Percentiles rank a stretch among this genome's conserved stretches.
phyloP scores from a whole-genome alignment of 2,329 filamentous ascomycete genomes.

The Fusarium transvaalense region DNA sequence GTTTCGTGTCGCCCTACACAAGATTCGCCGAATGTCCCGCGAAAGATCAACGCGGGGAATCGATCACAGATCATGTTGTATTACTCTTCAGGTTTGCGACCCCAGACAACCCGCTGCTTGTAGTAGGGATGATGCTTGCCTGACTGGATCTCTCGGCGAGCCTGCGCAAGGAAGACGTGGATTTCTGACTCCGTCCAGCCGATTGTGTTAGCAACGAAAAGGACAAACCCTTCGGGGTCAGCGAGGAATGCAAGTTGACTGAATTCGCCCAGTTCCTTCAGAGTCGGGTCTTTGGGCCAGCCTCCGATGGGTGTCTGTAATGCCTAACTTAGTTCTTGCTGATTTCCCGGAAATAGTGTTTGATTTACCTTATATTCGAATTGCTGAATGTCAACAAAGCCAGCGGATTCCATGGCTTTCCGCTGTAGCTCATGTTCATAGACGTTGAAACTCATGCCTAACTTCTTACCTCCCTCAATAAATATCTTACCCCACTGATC shows the following conservation, averaged over 20 bases:
- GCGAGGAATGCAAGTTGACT: constrained; percentile 8
- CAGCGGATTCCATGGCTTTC: constrained; percentile 19
- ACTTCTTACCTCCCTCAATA: constrained; percentile 18
- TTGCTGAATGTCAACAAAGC: constrained; percentile 14
- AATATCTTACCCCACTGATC: constrained; percentile 25
- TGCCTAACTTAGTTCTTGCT: neutral
- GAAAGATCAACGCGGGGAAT: no score
- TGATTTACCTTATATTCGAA: constrained; percentile 22
- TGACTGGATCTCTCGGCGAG: constrained; percentile 6
- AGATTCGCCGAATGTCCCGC: no score
- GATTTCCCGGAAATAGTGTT: rapidly evolving
- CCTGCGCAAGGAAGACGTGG: constrained; percentile 16
- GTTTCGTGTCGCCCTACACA: no score
- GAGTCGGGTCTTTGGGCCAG: constrained; percentile 6
- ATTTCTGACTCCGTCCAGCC: constrained; percentile 15
- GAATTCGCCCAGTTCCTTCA: constrained; percentile 15
- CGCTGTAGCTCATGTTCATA: constrained; percentile 14
- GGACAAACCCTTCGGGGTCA: constrained; percentile 11
- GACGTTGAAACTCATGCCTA: neutral
- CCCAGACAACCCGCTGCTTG: constrained; percentile 17
- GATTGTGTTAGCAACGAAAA: constrained; percentile 20
- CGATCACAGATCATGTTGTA: neutral
- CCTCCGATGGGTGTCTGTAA: constrained; percentile 10
- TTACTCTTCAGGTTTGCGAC: constrained; percentile 1
- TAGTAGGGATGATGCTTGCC: constrained; percentile 16